Percentiles rank a stretch among this genome's conserved stretches.
Conservation (phyloP, 352 stramenopile genomes). For the Bremia lactucae region DNA sequence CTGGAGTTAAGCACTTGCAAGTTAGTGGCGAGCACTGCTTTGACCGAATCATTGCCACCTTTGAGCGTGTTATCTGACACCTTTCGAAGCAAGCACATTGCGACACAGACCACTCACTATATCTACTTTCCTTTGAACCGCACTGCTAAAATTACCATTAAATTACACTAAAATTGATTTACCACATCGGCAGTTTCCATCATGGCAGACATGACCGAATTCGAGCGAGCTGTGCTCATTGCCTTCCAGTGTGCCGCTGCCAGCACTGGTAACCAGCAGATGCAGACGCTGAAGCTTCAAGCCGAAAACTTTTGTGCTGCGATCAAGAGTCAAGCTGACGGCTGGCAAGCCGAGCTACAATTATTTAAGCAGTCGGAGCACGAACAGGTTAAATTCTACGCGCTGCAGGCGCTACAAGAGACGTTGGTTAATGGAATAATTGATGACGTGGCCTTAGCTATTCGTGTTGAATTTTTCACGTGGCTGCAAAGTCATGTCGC, state of each 20-base stretch:
- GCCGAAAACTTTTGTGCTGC: slow-evolving; percentile 56
- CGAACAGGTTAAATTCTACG: slow-evolving; percentile 78
- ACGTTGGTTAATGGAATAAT: slow-evolving; percentile 29
- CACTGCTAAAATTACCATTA: too few relatives aligned
- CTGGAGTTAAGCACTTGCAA: too few relatives aligned
- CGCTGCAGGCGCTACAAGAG: slow-evolving; percentile 67
- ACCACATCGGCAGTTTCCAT: slow-evolving; percentile 2
- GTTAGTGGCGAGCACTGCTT: too few relatives aligned
- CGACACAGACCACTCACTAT: too few relatives aligned
- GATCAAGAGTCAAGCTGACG: slow-evolving; percentile 37
- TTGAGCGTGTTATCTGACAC: too few relatives aligned
- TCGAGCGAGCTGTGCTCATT: slow-evolving; percentile 67
- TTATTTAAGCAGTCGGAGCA: slow-evolving; percentile 59
- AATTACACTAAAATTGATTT: too few relatives aligned
- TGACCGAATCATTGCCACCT: too few relatives aligned
- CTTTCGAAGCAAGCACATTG: too few relatives aligned
- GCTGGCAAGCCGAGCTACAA: slow-evolving; percentile 53
- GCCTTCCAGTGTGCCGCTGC: slow-evolving; percentile 74
- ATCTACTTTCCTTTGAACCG: too few relatives aligned
- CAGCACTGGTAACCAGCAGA: slow-evolving; percentile 29
- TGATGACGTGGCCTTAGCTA: slow-evolving; percentile 34
- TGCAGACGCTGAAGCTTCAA: slow-evolving; percentile 55
- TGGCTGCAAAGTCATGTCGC: slow-evolving; percentile 56
- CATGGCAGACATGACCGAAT: slow-evolving; percentile 33
- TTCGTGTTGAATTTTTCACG: slow-evolving; percentile 43